Base-by-base conservation (phyloP, 768 basidiomycete species). In the Boletus vinaceobasis region DNA sequence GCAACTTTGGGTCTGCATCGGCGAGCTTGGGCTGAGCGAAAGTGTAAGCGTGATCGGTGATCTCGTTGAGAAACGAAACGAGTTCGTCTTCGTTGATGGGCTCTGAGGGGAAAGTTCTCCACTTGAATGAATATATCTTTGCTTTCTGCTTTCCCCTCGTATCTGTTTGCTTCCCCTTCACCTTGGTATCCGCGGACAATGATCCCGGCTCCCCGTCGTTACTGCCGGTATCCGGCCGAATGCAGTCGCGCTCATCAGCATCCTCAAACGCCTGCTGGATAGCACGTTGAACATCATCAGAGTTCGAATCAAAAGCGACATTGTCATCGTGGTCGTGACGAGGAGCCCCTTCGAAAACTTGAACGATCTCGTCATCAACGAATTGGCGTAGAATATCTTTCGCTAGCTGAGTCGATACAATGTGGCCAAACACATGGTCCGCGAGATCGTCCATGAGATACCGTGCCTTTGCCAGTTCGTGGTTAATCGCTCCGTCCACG, bases 391-490 rank as follows among this genome's bases (percentile, higher is more conserved):
- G 21, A 6, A 50, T 32, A 19, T 55, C 48, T 32, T 8, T 43
- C 9, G 53, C 42, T 15, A 50, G 8, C 35, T 19, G 48, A 0
- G 48, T 55, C 17, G 48, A 37, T 9, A 50, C 36, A 0, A 50
- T 43, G 14, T 55, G 53, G 10, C 48, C 48, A 27, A 49, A 55
- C 8, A 23, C 23, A 23, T 23, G 23, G 23, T 23, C 23, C 23
- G 23, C 23, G 23, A 23, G 23, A 23, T 23, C 8, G 29, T 29
- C 29, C 29, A 29, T 29, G 29, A 29, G 29, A 29, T 29, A 29
- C 6, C 42, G 59, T n/a, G 50, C 59, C 10, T 53, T 44, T 0
- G 23, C 53, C 27, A 55, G 37, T 47, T 60, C 56, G 10, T 37
- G 19, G 2, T 54, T 33, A 15, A 62, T 36, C 10, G 49, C 50